These are phyloP conservation scores for Hypoxylon intermedium DNA, from an alignment of 495 filamentous ascomycete genomes.

Conservation along the genomic window DNA sequence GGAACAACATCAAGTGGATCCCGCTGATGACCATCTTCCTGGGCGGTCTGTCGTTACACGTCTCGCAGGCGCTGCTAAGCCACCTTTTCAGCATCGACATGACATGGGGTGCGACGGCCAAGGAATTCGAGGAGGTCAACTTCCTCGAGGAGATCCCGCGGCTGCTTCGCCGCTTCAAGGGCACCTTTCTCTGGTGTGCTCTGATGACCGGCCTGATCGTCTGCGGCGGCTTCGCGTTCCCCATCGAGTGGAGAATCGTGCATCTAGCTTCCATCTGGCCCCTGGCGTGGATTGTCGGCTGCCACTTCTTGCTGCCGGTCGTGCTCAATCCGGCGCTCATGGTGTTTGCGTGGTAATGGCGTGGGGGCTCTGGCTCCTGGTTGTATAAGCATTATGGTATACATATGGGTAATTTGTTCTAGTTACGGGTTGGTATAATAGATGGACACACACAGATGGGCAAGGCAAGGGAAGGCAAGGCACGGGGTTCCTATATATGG, in stretches of 20 bases:
- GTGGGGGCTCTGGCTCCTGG: neutral
- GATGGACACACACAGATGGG: too few species aligned
- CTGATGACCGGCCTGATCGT: constrained; percentile 56
- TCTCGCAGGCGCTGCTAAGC: constrained; percentile 64
- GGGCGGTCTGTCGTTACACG: constrained; percentile 69
- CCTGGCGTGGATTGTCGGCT: constrained; percentile 57
- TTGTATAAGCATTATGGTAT: neutral
- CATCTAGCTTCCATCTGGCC: constrained; percentile 66
- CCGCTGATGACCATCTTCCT: constrained; percentile 68
- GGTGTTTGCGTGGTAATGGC: constrained; percentile 66
- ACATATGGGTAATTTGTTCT: neutral
- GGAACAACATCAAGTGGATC: constrained; percentile 69
- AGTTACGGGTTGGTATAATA: neutral
- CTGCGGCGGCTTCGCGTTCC: constrained; percentile 51
- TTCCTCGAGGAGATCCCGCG: constrained; percentile 68
- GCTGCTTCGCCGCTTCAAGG: constrained; percentile 65
- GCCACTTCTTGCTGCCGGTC: constrained; percentile 67
- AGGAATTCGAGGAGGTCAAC: constrained; percentile 65
- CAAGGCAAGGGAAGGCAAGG: too few species aligned
- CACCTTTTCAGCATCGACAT: constrained; percentile 70
- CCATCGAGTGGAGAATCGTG: constrained; percentile 62
- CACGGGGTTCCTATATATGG: too few species aligned
- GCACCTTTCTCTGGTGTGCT: constrained; percentile 64
- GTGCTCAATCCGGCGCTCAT: constrained; percentile 70
- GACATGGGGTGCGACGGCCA: constrained; percentile 68